phyloP scores from a whole-genome alignment of 345 rosid genomes.

The Arabis hirsuta region DNA sequence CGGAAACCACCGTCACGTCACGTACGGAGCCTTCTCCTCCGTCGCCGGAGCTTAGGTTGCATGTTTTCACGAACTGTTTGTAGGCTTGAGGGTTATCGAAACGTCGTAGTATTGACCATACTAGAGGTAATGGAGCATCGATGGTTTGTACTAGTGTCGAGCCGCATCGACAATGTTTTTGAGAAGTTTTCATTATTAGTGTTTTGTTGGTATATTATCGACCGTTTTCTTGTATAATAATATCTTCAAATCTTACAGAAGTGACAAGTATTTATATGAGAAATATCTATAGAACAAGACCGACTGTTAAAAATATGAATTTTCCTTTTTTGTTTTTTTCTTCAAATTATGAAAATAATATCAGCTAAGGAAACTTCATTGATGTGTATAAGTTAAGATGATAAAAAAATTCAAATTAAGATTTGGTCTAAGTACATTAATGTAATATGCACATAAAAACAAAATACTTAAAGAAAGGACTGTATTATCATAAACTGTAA shows the following conservation, averaged over 20 bases:
- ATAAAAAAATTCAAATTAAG: background rate
- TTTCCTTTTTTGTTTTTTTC: background rate
- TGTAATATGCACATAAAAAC: conserved; percentile 16
- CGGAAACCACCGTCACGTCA: conserved; percentile 59
- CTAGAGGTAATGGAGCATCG: conserved; percentile 58
- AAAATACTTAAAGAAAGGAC: background rate
- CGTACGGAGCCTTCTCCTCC: conserved; percentile 61
- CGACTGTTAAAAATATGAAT: conserved; percentile 1
- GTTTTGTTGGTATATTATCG: background rate
- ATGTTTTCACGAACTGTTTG: conserved; percentile 66
- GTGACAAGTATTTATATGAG: conserved; percentile 27
- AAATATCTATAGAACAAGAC: conserved; percentile 34
- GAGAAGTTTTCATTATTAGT: conserved; percentile 27
- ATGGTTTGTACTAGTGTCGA: conserved; percentile 56
- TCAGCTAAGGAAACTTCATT: background rate
- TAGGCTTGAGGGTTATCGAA: conserved; percentile 72
- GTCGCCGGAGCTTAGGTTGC: conserved; percentile 52
- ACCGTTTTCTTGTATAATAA: conserved; percentile 18
- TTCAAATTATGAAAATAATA: background rate
- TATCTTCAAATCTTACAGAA: conserved; percentile 11
- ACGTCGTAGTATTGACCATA: conserved; percentile 73
- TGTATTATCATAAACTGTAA: background rate
- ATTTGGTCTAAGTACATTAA: conserved; percentile 1
- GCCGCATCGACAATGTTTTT: conserved; percentile 50
- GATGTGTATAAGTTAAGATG: background rate